Base-by-base conservation (phyloP, 176 grass and related monocot genomes). In the Eleusine coracana region DNA sequence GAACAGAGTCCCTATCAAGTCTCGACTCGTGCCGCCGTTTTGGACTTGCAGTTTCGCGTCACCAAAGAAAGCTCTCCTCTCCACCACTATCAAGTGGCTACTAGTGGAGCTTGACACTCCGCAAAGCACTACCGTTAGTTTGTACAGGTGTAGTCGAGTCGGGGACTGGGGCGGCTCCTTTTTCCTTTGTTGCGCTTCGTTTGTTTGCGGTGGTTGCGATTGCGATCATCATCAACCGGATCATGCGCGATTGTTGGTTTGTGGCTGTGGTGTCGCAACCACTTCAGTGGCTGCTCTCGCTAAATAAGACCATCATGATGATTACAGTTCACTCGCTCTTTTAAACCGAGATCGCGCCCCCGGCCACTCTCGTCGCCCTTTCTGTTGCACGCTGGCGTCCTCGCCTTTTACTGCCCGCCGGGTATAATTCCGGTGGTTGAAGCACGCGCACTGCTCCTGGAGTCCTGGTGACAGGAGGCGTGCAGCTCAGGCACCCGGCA, bases 361-460 rank as follows among this genome's bases (percentile, higher is more conserved):
- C 17, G 16, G 5, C 0, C 1, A 6, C 23, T 4, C 23, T 16
- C 2, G 48, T 46, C 20, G 21, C 18, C 18, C 5, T n/a, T 2
- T 9, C 60, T 13, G 10, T 63, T 27, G 23, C 60, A 29, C 28
- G 60, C 10, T 14, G 60, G 3, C 11, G 8, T 23, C 11, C 39
- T 38, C 64, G 40, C 60, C 21, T 28, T 63, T 76, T 15, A 15
- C 73, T 27, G 20, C 18, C 21, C 17, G 5, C 16, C 4, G 12
- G 3, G 15, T 50, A 4, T 27, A 21, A 29, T 52, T 50, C 36
- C 2, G 45, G 78, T 69, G 20, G 78, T 69, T 68, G 78, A 13
- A 69, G 78, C 78, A 80, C 65, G 78, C 64, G 3, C 45, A 25
- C 64, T 40, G 64, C 48, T 80, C 78, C 78, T 52, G 77, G 42